These are phyloP conservation scores for Prunus kanzakura DNA, from an alignment of 306 rosid genomes.

Conservation along the genomic window DNA sequence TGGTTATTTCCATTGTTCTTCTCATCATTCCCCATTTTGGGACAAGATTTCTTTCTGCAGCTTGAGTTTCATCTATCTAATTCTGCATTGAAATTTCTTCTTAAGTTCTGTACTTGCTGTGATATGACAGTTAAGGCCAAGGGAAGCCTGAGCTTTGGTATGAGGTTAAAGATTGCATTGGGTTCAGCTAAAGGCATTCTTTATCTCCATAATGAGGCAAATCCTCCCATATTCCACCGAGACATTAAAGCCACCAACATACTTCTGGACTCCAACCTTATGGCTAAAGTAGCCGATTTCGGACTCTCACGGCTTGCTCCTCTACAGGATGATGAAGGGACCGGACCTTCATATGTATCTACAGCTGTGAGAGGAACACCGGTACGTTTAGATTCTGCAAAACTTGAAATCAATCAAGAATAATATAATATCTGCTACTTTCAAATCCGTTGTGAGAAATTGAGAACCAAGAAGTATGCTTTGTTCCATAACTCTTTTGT, in stretches of 20 bases:
- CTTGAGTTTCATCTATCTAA: neutral
- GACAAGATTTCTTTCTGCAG: neutral
- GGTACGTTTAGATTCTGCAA: constrained; percentile 45
- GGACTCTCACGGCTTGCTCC: constrained; percentile 92
- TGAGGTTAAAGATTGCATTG: constrained; percentile 66
- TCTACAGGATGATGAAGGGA: constrained; percentile 55
- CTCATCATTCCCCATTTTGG: neutral
- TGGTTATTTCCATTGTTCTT: neutral
- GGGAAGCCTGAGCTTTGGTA: constrained; percentile 44
- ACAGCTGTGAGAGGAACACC: constrained; percentile 96
- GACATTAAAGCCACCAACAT: constrained; percentile 91
- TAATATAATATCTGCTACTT: neutral
- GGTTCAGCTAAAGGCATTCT: constrained; percentile 86
- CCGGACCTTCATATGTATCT: constrained; percentile 57
- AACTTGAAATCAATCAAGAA: neutral
- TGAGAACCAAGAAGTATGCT: neutral
- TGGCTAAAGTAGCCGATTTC: constrained; percentile 88
- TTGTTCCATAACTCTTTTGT: neutral
- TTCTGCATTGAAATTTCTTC: neutral
- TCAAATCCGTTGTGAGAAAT: neutral
- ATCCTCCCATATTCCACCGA: constrained; percentile 93
- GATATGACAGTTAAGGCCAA: constrained; percentile 46
- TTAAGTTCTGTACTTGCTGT: neutral
- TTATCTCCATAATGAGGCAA: constrained; percentile 86
- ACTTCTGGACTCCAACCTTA: constrained; percentile 63